Percentiles rank a stretch among this genome's conserved stretches.
phyloP scores from a whole-genome alignment of 164 flowering plant genomes.

The Stephania yunnanensis region DNA sequence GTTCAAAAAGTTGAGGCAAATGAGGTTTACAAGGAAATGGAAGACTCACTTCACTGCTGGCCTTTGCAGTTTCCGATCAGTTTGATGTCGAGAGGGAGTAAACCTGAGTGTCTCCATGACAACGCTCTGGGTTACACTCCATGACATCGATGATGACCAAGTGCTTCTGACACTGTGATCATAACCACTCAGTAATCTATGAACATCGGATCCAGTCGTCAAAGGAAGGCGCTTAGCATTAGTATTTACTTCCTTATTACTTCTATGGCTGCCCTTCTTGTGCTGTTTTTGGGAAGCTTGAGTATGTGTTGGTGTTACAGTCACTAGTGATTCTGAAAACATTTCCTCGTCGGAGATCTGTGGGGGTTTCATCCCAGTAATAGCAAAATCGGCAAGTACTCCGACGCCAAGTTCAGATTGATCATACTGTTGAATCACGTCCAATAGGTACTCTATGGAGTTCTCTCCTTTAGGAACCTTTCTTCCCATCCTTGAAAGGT shows the following conservation, averaged over 20 bases:
- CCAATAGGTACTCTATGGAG: constrained; percentile 54
- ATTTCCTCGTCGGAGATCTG: constrained; percentile 27
- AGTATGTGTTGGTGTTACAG: constrained; percentile 28
- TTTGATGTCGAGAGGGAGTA: constrained; percentile 33
- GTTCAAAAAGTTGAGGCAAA: neutral
- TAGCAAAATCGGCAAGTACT: constrained; percentile 51
- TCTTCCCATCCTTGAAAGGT: constrained; percentile 50
- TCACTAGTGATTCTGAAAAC: constrained; percentile 23
- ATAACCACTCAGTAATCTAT: constrained; percentile 17
- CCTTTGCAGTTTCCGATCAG: constrained; percentile 22
- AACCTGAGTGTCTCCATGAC: constrained; percentile 34
- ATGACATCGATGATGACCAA: constrained; percentile 39
- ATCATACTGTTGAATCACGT: constrained; percentile 63
- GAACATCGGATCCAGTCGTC: constrained; percentile 13
- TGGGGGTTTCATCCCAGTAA: constrained; percentile 55
- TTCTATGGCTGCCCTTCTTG: neutral
- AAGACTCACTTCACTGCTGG: constrained; percentile 26
- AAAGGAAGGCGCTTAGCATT: constrained; percentile 30
- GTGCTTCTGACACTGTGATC: constrained; percentile 56
- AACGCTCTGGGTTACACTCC: constrained; percentile 47
- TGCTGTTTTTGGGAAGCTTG: neutral
- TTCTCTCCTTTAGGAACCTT: constrained; percentile 56
- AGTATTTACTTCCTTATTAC: neutral
- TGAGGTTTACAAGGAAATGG: neutral
- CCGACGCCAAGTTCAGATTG: constrained; percentile 53